These are phyloP conservation scores for Cryptococcus floricola DNA, from an alignment of 1,284 basidiomycete genomes.

Conservation along the genomic window DNA sequence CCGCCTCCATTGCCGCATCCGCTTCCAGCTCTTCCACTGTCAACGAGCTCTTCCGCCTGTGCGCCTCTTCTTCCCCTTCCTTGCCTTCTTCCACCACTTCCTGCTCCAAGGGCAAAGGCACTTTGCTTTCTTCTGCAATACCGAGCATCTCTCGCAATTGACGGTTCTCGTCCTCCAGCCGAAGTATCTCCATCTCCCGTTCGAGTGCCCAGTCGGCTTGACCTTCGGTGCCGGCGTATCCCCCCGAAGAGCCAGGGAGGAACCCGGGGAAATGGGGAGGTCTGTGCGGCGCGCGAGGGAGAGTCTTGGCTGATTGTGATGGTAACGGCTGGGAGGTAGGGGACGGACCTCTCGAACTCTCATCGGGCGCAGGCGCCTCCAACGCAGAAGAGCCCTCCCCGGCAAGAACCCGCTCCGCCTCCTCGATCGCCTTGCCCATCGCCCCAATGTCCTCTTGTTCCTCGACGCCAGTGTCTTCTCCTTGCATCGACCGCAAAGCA, in stretches of 20 bases:
- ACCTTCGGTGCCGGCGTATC: slow-evolving; percentile 44
- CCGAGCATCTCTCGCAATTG: slow-evolving; percentile 67
- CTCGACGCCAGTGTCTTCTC: slow-evolving; percentile 56
- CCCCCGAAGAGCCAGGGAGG: slow-evolving; percentile 36
- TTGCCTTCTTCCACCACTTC: slow-evolving; percentile 9
- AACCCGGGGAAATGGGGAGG: slow-evolving; percentile 32
- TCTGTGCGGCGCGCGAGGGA: slow-evolving; percentile 18
- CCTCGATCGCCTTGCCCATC: slow-evolving; percentile 5
- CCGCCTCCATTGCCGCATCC: slow-evolving; percentile 36
- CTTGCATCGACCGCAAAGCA: slow-evolving; percentile 66
- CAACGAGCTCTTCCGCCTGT: slow-evolving; percentile 29
- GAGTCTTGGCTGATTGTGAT: slow-evolving; percentile 2
- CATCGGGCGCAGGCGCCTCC: neutral
- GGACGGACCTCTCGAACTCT: neutral
- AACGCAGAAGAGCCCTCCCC: neutral
- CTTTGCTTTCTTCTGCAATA: slow-evolving; percentile 51
- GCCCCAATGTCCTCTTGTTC: slow-evolving; percentile 20
- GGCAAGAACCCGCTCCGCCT: neutral
- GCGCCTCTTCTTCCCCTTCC: neutral
- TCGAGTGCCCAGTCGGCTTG: slow-evolving; percentile 75
- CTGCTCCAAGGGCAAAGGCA: slow-evolving; percentile 2
- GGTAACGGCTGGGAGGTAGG: slow-evolving; percentile 2
- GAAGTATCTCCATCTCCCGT: slow-evolving; percentile 73
- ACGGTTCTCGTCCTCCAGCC: slow-evolving; percentile 76
- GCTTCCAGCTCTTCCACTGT: slow-evolving; percentile 41